Conservation (phyloP, 768 basidiomycete genomes). For the Suillus bovinus region DNA sequence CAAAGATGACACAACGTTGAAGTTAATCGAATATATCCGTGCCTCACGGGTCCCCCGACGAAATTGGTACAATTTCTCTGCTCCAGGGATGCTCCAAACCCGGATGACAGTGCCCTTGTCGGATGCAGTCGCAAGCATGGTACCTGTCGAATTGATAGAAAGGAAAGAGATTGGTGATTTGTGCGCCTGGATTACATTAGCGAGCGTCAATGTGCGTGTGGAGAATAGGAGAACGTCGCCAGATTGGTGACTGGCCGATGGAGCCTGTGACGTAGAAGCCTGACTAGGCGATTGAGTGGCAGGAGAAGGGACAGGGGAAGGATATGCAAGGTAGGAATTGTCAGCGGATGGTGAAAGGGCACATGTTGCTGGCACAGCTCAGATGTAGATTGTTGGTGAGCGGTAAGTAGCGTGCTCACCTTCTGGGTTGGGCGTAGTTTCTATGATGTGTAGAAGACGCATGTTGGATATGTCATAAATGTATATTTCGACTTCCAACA, state of each 20-base stretch:
- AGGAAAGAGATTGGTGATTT: constrained; percentile 90
- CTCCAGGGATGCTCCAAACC: constrained; percentile 88
- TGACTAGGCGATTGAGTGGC: constrained; percentile 53
- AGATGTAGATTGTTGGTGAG: constrained; percentile 7
- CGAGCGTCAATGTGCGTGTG: constrained; percentile 85
- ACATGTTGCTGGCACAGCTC: constrained; percentile 71
- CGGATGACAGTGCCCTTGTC: constrained; percentile 98
- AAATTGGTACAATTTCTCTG: constrained; percentile 96
- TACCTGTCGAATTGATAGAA: constrained; percentile 82
- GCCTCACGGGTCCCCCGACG: constrained; percentile 86
- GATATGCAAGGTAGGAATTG: constrained; percentile 93
- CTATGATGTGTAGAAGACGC: constrained; percentile 95
- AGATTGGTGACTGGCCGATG: constrained; percentile 47
- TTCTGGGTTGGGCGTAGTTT: constrained; percentile 94
- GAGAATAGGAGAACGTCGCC: constrained; percentile 96
- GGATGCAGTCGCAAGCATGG: constrained; percentile 88
- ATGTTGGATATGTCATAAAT: constrained; percentile 99
- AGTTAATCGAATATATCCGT: constrained; percentile 80
- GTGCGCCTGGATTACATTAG: constrained; percentile 97
- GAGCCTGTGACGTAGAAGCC: constrained; percentile 37
- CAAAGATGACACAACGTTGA: constrained; percentile 82
- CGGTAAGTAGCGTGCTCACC: constrained; percentile 46
- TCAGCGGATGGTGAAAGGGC: constrained; percentile 94
- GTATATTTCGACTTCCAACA: constrained; percentile 97
- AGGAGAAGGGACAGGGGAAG: constrained; percentile 89